Percentiles rank a stretch among this genome's conserved stretches.
Conservation (phyloP, 805 yeast species). For the Metschnikowia lochheadii region DNA sequence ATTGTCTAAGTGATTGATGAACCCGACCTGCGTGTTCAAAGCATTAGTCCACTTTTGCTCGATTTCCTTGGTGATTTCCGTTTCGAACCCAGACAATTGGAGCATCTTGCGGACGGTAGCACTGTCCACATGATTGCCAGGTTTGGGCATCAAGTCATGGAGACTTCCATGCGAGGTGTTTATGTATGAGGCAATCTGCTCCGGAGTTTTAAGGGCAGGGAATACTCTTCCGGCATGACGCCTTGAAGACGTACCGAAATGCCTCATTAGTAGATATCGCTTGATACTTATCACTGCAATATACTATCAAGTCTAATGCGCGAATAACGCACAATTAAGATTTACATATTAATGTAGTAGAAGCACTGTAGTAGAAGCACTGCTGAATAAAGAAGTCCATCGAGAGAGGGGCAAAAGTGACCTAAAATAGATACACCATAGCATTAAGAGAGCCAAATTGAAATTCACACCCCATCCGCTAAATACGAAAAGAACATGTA, state of each 20-base stretch:
- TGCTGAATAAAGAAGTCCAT: too few relatives aligned
- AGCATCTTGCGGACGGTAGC: conserved; percentile 30
- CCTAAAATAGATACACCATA: too few relatives aligned
- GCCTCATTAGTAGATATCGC: conserved; percentile 1
- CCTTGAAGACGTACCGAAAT: conserved; percentile 1
- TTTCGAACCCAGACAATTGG: conserved; percentile 47
- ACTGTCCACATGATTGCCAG: conserved; percentile 15
- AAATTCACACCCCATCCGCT: too few relatives aligned
- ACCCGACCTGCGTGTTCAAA: conserved; percentile 46
- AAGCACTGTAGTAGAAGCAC: too few relatives aligned
- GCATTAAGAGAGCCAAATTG: too few relatives aligned
- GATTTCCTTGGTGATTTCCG: conserved; percentile 22
- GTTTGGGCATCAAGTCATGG: conserved; percentile 14
- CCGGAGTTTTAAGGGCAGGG: conserved; percentile 5
- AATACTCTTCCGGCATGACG: conserved; percentile 4
- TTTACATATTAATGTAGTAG: too few relatives aligned
- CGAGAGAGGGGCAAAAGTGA: too few relatives aligned
- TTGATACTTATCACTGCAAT: too few relatives aligned
- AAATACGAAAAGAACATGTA: too few relatives aligned
- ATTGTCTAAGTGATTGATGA: conserved; percentile 39
- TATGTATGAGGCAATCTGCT: conserved; percentile 9
- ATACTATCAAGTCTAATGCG: neutral
- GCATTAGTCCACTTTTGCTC: conserved; percentile 28
- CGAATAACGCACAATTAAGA: neutral
- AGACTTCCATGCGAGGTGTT: conserved; percentile 12